phyloP scores from a whole-genome alignment of 495 filamentous ascomycete genomes.

The Glutinoglossum americanum region DNA sequence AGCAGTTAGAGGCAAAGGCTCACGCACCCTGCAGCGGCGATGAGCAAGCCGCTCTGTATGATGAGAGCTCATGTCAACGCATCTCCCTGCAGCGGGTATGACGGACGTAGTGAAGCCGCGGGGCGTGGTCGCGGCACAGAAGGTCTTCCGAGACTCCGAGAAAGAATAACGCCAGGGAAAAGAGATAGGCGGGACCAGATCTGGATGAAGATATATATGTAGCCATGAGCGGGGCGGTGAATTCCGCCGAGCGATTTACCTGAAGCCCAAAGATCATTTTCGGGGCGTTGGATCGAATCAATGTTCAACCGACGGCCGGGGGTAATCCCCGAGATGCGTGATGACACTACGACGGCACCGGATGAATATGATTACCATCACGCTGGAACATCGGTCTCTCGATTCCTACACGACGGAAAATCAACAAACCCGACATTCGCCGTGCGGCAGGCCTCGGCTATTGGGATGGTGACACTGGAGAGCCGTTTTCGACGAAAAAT shows the following conservation, averaged over 20 bases:
- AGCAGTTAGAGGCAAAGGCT: neutral
- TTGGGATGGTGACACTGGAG: neutral
- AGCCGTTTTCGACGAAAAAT: neutral
- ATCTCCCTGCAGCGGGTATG: neutral
- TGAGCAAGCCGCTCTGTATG: neutral
- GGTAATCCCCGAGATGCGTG: too few species aligned
- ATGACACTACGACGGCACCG: too few species aligned
- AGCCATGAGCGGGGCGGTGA: too few species aligned
- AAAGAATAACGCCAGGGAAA: neutral
- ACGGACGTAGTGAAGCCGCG: neutral
- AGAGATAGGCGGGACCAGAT: neutral
- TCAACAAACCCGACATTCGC: neutral
- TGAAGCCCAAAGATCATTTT: too few species aligned
- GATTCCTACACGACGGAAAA: neutral
- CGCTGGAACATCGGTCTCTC: too few species aligned
- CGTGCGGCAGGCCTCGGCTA: neutral
- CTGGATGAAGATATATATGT: neutral
- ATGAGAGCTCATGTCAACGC: neutral
- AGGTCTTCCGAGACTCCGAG: neutral
- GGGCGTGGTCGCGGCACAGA: neutral
- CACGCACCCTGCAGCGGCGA: neutral
- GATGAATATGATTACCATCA: too few species aligned
- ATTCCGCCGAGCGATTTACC: too few species aligned
- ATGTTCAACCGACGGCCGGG: too few species aligned
- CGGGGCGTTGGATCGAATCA: too few species aligned